phyloP scores from a whole-genome alignment of 2,329 filamentous ascomycete genomes.

The Verticillium longisporum region DNA sequence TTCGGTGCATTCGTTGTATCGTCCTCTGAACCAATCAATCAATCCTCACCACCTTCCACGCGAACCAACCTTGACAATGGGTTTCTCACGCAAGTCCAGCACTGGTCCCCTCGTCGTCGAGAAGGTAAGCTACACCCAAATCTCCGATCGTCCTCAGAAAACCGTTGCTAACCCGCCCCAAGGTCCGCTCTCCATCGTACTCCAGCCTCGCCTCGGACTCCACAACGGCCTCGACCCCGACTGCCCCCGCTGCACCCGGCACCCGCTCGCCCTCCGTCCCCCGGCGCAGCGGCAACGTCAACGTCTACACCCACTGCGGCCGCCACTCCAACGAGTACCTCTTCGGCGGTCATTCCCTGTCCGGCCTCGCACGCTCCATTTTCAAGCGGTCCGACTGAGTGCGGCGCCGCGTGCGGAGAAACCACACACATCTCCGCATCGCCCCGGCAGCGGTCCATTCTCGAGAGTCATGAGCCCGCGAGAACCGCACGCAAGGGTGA shows the following conservation, averaged over 20 bases:
- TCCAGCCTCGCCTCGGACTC: slow-evolving; percentile 20
- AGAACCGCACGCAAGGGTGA: neutral
- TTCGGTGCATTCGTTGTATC: neutral
- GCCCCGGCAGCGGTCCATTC: neutral
- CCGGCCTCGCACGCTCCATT: slow-evolving; percentile 34
- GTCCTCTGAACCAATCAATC: neutral
- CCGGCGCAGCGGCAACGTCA: slow-evolving; percentile 19
- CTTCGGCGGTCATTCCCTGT: slow-evolving; percentile 40
- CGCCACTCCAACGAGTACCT: slow-evolving; percentile 48
- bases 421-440: neutral
- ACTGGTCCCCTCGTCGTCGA: slow-evolving; percentile 1
- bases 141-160: neutral
- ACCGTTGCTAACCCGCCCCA: slow-evolving; percentile 1
- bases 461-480: too few species aligned
- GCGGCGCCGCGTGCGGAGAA: neutral
- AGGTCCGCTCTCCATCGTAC: slow-evolving; percentile 16
- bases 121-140: neutral
- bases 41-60: neutral
- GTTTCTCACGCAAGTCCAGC: slow-evolving; percentile 1
- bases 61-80: neutral
- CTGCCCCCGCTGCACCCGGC: neutral
- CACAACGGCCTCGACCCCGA: slow-evolving; percentile 12
- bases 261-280: neutral
- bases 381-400: slow-evolving; percentile 19
- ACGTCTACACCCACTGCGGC: slow-evolving; percentile 48